These are phyloP conservation scores for Debaryomyces hansenii DNA, from an alignment of 805 yeast species.

Conservation along the genomic window DNA sequence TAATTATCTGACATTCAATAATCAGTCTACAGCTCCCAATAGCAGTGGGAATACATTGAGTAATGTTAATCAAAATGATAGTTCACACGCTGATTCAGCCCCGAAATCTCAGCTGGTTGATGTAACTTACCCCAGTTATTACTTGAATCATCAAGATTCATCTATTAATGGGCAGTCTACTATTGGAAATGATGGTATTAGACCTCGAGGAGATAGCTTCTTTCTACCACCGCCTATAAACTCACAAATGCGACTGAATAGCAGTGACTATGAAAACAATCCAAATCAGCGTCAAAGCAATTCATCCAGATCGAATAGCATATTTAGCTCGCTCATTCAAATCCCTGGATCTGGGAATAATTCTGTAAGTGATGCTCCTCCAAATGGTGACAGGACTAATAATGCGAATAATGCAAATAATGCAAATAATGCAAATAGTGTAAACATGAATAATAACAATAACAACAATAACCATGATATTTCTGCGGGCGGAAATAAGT, in stretches of 20 bases:
- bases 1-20: conserved; percentile 14
- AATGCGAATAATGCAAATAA: background rate
- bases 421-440: background rate
- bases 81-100: background rate
- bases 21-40: background rate
- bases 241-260: conserved; percentile 13
- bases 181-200: conserved; percentile 2
- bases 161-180: background rate
- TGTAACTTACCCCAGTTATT: conserved; percentile 16
- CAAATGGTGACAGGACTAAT: background rate
- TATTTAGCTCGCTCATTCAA: conserved; percentile 40
- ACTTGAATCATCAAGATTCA: conserved; percentile 16
- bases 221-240: conserved; percentile 37
- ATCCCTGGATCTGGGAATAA: conserved; percentile 35
- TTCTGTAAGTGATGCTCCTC: conserved; percentile 29
- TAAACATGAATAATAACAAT: background rate
- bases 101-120: conserved; percentile 11
- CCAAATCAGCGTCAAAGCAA: conserved; percentile 3
- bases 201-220: conserved; percentile 40
- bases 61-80: background rate
- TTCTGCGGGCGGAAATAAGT: conserved; percentile 11
- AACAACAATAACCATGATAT: conserved; percentile 2
- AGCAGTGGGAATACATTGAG: background rate
- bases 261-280: conserved; percentile 11
- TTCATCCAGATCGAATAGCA: conserved; percentile 35